Conservation (phyloP, 2,329 filamentous ascomycete genomes). For the Calycina herbarum region DNA sequence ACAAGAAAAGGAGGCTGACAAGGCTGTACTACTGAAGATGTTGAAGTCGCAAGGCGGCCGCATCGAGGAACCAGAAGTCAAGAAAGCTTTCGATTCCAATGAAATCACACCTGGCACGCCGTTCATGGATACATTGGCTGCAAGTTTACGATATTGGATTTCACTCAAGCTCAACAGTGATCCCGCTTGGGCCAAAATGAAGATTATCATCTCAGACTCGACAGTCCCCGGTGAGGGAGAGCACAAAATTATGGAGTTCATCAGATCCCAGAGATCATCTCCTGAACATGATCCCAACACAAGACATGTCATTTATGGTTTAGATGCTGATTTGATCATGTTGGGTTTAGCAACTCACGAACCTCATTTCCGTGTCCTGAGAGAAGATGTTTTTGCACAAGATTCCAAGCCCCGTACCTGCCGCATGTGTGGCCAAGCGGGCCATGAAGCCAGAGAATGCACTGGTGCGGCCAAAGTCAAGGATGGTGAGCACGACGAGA, state of each 20-base stretch:
- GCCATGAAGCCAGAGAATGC: slow-evolving; percentile 86
- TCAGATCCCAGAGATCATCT: slow-evolving; percentile 87
- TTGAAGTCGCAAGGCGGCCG: slow-evolving; percentile 73
- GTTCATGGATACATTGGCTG: slow-evolving; percentile 95
- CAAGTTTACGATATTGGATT: slow-evolving; percentile 92
- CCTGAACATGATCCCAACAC: slow-evolving; percentile 95
- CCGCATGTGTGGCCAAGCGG: slow-evolving; percentile 86
- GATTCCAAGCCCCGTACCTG: slow-evolving; percentile 81
- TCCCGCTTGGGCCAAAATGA: slow-evolving; percentile 91
- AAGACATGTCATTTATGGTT: slow-evolving; percentile 93
- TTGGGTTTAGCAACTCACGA: slow-evolving; percentile 95
- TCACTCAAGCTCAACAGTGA: slow-evolving; percentile 98
- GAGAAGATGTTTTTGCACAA: slow-evolving; percentile 95
- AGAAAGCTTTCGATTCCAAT: slow-evolving; percentile 90
- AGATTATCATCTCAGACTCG: slow-evolving; percentile 97
- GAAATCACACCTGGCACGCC: slow-evolving; percentile 94
- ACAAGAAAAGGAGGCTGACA: slow-evolving; percentile 89
- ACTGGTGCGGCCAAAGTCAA: slow-evolving; percentile 77
- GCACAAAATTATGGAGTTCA: slow-evolving; percentile 99
- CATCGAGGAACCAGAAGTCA: slow-evolving; percentile 62
- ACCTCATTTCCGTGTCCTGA: slow-evolving; percentile 91
- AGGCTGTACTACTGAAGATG: slow-evolving; percentile 82
- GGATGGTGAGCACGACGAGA: slow-evolving; percentile 77
- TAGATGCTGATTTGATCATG: slow-evolving; percentile 99
- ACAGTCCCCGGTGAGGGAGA: slow-evolving; percentile 97